phyloP scores from a whole-genome alignment of 208 protist species.

The Balamuthia mandrillaris region DNA sequence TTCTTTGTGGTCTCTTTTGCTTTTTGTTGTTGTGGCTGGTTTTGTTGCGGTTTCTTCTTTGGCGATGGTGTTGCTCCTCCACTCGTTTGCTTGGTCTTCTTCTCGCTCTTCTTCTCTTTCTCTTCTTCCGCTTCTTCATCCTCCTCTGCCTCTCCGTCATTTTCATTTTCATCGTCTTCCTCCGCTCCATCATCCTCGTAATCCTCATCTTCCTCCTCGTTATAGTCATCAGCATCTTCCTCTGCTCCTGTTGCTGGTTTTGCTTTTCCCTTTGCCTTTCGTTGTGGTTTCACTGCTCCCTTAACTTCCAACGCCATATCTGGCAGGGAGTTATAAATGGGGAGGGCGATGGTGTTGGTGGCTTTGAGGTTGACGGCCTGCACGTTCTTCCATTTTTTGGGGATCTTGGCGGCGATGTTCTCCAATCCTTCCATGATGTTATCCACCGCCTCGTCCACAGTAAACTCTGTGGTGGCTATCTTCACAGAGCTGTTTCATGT shows the following conservation, averaged over 20 bases:
- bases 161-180: background rate
- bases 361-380: constrained; percentile 59
- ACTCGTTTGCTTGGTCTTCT: background rate
- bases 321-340: constrained; percentile 46
- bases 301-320: too few relatives aligned
- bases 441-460: constrained; percentile 1
- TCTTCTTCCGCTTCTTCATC: background rate
- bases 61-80: background rate
- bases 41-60: background rate
- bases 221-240: background rate
- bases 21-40: background rate
- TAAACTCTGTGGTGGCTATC: background rate
- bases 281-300: background rate
- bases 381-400: constrained; percentile 40
- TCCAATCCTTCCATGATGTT: constrained; percentile 42
- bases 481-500: background rate
- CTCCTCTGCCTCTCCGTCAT: background rate
- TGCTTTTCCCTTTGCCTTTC: background rate
- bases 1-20: background rate
- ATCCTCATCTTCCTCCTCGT: background rate
- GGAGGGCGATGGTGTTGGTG: constrained; percentile 49
- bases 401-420: constrained; percentile 23
- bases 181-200: background rate
- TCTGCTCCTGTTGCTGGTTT: background rate
- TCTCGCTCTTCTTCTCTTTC: background rate